phyloP scores from a whole-genome alignment of 345 rosid genomes.

The Acer negundo region DNA sequence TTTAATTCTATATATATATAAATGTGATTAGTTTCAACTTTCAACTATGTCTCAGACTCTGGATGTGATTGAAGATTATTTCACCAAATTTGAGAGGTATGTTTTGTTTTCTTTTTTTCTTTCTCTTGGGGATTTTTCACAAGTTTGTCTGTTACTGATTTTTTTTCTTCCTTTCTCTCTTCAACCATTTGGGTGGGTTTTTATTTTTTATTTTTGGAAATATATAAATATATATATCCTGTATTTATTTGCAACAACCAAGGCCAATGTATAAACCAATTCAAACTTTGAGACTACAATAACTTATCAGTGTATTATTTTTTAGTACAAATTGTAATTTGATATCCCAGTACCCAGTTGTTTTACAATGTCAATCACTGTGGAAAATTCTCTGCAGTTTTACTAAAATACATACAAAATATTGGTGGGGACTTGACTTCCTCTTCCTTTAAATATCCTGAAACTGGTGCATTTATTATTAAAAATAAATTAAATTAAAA shows the following conservation, averaged over 20 bases:
- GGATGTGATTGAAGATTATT: slow-evolving; percentile 9
- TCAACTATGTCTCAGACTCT: slow-evolving; percentile 19
- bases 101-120: not conserved
- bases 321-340: slow-evolving; percentile 10
- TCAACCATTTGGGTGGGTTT: slow-evolving; percentile 10
- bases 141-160: slow-evolving; percentile 2
- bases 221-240: not conserved
- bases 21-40: slow-evolving; percentile 12
- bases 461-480: slow-evolving; percentile 22
- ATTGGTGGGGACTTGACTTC: slow-evolving; percentile 20
- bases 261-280: slow-evolving; percentile 28
- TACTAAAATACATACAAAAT: slow-evolving; percentile 3
- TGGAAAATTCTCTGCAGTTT: slow-evolving; percentile 20
- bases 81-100: slow-evolving; percentile 18
- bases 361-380: not conserved
- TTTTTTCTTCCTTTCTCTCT: slow-evolving; percentile 8
- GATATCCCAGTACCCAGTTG: not conserved
- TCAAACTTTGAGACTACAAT: slow-evolving; percentile 19
- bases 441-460: not conserved
- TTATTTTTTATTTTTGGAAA: slow-evolving; percentile 1
- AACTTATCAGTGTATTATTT: not conserved
- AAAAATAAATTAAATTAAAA: not conserved
- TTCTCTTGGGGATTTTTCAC: not conserved
- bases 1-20: not conserved
- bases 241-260: slow-evolving; percentile 14